phyloP scores from a whole-genome alignment of 164 flowering plant species.

The Annona cherimola region DNA sequence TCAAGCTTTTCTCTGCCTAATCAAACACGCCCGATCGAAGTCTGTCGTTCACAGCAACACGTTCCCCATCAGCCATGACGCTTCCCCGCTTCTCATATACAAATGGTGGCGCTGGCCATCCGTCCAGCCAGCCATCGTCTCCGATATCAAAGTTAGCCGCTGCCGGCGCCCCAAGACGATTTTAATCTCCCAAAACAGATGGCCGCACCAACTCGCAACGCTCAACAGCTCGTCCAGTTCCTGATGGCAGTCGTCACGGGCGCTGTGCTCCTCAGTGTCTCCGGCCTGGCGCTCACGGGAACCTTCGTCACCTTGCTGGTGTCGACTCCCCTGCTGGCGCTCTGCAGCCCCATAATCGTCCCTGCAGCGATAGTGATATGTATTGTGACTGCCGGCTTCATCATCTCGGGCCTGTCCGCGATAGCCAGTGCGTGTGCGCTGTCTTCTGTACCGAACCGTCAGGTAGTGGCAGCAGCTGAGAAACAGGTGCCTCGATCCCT shows the following conservation, averaged over 20 bases:
- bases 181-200: constrained; percentile 3
- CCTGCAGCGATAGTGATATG: constrained; percentile 21
- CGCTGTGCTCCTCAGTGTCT: constrained; percentile 14
- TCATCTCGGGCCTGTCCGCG: constrained; percentile 20
- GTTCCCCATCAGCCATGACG: too few species aligned
- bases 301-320: constrained; percentile 18
- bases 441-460: too few species aligned
- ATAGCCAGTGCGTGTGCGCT: constrained; percentile 15
- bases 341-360: constrained; percentile 26
- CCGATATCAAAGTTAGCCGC: too few species aligned
- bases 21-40: too few species aligned
- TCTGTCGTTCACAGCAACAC: too few species aligned
- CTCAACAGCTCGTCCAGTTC: constrained; percentile 20
- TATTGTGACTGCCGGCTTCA: constrained; percentile 16
- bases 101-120: too few species aligned
- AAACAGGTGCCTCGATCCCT: too few species aligned
- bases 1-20: too few species aligned
- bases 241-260: constrained; percentile 22
- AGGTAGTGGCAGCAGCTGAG: too few species aligned
- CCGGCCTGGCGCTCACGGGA: constrained; percentile 22
- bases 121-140: too few species aligned
- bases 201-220: constrained; percentile 14
- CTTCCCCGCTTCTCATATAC: too few species aligned
- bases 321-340: constrained; percentile 23
- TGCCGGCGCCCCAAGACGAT: background rate